Evolutionary conservation across 768 basidiomycete genomes (phyloP).

Genomic region (Lactarius sanguifluus): DNA sequence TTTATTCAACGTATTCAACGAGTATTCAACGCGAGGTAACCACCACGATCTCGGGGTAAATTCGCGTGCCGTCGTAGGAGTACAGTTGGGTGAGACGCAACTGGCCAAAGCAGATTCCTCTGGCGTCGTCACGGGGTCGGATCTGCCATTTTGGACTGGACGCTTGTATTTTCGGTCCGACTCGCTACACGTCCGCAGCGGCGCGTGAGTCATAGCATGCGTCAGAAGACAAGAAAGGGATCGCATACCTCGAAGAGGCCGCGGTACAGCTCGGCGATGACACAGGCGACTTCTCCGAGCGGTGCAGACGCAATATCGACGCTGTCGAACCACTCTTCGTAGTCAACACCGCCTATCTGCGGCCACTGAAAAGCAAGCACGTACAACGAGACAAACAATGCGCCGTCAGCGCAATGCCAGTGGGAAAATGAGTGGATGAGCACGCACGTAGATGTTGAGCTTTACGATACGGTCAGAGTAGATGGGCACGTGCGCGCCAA

Average conservation of each 20-base stretch:
- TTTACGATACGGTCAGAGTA: slow-evolving; percentile 3
- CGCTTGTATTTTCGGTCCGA: slow-evolving; percentile 13
- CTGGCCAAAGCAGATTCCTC: slow-evolving; percentile 21
- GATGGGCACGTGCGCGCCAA: slow-evolving; percentile 8
- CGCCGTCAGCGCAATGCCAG: background rate
- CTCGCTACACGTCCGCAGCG: slow-evolving; percentile 9
- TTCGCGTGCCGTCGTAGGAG: slow-evolving; percentile 12
- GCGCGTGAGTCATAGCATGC: background rate
- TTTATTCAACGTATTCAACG: slow-evolving; percentile 8
- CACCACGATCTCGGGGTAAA: slow-evolving; percentile 25
- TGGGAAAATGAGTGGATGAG: background rate
- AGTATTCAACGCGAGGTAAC: slow-evolving; percentile 18
- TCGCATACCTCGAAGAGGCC: slow-evolving; percentile 17
- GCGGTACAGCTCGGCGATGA: slow-evolving; percentile 19
- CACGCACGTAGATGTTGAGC: slow-evolving; percentile 16
- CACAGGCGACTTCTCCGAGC: slow-evolving; percentile 1
- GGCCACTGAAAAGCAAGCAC: slow-evolving; percentile 15
- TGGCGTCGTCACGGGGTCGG: background rate
- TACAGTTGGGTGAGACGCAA: slow-evolving; percentile 25
- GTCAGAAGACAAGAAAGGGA: background rate
- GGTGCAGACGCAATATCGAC: slow-evolving; percentile 17
- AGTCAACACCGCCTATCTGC: slow-evolving; percentile 10
- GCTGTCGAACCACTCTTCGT: slow-evolving; percentile 23
- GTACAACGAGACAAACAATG: background rate
- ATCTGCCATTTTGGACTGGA: slow-evolving; percentile 19